A percentile compares a stretch with the other conserved stretches of the same genome.
phyloP scores from a whole-genome alignment of 306 rosid genomes.

The Hippophae gyantsensis region DNA sequence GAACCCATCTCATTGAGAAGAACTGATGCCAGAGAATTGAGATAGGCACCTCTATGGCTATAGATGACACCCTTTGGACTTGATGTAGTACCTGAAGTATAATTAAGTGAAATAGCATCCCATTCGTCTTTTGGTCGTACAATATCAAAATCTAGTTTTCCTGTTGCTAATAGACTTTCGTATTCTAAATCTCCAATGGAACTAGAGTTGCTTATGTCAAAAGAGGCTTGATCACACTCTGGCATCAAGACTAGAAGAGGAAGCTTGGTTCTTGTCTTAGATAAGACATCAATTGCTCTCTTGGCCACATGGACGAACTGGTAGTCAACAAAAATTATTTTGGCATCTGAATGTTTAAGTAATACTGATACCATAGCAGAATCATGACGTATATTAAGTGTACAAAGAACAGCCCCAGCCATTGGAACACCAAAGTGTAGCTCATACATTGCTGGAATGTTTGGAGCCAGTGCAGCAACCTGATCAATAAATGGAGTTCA shows the following conservation, averaged over 20 bases:
- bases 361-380: constrained; percentile 44
- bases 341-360: constrained; percentile 58
- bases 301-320: constrained; percentile 46
- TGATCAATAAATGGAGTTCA: constrained; percentile 20
- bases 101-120: constrained; percentile 69
- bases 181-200: constrained; percentile 27
- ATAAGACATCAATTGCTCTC: constrained; percentile 41
- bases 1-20: constrained; percentile 64
- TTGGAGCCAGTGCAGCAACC: constrained; percentile 76
- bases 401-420: constrained; percentile 75
- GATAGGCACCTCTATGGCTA: constrained; percentile 88
- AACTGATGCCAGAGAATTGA: constrained; percentile 53
- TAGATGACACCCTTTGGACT: constrained; percentile 82
- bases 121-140: constrained; percentile 58
- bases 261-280: constrained; percentile 14
- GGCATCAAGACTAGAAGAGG: constrained; percentile 53
- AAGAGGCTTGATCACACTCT: constrained; percentile 32
- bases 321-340: constrained; percentile 60
- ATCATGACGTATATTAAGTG: constrained; percentile 64
- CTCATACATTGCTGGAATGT: constrained; percentile 87
- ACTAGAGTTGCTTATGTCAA: constrained; percentile 2
- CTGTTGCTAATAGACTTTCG: constrained; percentile 49
- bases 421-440: constrained; percentile 92
- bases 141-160: constrained; percentile 39
- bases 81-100: constrained; percentile 94